Evolutionary conservation across 2,329 filamentous ascomycete genomes (phyloP), one percentile per base, ranked within the genome.

Genomic region (Dactylellina cionopaga): DNA sequence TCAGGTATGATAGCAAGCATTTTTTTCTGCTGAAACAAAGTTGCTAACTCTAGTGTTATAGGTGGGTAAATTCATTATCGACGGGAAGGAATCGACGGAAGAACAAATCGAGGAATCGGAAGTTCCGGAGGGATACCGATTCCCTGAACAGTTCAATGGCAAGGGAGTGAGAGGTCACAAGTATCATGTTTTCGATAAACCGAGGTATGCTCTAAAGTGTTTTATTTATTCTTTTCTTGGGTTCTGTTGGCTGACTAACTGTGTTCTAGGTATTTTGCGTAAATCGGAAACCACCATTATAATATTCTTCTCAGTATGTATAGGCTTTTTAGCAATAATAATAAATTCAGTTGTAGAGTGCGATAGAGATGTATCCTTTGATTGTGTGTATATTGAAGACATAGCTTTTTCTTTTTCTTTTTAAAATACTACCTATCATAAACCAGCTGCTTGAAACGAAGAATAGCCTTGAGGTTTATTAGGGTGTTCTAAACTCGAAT

Each of bases 141-240:
- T 98, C 84, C 95, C 95, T 0, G 85, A 85, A 11, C 79, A 95
- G 80, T 97, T 99, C 82, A 88, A 86, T 75, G 94, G 92, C 0
- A 81, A 93, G 75, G 95, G 95, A 47, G 92, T 96, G 3, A 85
- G 95, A 70, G 95, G 92, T 3, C 95, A 99, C 81, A 83, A 85
- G 72, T 99, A 98, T 81, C 95, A 99, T 80, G 95, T 98, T 27
- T 98, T 99, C 81, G 86, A 96, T 76, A 92, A 96, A 82, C 93
- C 92, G 52, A 86, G 91, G 79, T 96, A 95, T n/a, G 33, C 41
- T 13, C 6, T 6, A 10, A 46, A n/a, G n/a, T n/a, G n/a, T n/a
- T n/a, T n/a, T n/a, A n/a, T n/a, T n/a, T 49, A 44, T 46, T 1
- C 24, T 13, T 5, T n/a, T 17, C 2, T 6, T 29, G 11, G 5